Percentiles rank a stretch among this genome's conserved stretches.
These are phyloP conservation scores for Podaxis sp. DNA, from an alignment of 768 basidiomycete species.

Conservation along the genomic window DNA sequence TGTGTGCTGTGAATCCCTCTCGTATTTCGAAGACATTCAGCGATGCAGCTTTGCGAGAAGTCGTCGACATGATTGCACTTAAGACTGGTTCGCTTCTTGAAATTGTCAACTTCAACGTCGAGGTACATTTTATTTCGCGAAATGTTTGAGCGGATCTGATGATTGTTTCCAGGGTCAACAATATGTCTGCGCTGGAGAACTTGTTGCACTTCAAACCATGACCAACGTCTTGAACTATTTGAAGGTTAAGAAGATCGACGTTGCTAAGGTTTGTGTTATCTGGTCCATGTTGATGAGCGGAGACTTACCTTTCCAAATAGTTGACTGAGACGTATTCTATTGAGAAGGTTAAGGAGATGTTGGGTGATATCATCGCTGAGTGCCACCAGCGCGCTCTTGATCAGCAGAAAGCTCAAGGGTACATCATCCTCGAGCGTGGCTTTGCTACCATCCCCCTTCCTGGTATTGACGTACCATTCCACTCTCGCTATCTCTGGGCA, in stretches of 20 bases:
- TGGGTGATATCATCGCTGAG: conserved; percentile 85
- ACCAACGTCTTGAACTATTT: conserved; percentile 96
- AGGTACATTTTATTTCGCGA: conserved; percentile 45
- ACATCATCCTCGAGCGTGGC: conserved; percentile 94
- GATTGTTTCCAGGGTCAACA: conserved; percentile 78
- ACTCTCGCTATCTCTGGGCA: conserved; percentile 98
- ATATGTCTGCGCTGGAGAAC: conserved; percentile 98
- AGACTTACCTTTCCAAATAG: conserved; percentile 36
- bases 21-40: conserved; percentile 94
- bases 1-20: conserved; percentile 99
- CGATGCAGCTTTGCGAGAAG: conserved; percentile 93
- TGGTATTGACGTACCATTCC: conserved; percentile 99
- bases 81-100: conserved; percentile 84
- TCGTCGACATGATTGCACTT: conserved; percentile 86
- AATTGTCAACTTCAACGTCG: conserved; percentile 96
- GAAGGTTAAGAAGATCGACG: conserved; percentile 95
- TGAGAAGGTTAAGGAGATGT: conserved; percentile 96
- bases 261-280: conserved; percentile 60
- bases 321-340: conserved; percentile 84
- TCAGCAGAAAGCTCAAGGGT: conserved; percentile 78
- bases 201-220: conserved; percentile 88
- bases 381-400: conserved; percentile 76
- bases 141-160: background rate
- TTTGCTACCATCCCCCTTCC: conserved; percentile 95
- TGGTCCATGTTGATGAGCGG: conserved; percentile 6